These are phyloP conservation scores for Talaromyces islandicus DNA, from an alignment of 2,329 filamentous ascomycete species.

Conservation along the genomic window DNA sequence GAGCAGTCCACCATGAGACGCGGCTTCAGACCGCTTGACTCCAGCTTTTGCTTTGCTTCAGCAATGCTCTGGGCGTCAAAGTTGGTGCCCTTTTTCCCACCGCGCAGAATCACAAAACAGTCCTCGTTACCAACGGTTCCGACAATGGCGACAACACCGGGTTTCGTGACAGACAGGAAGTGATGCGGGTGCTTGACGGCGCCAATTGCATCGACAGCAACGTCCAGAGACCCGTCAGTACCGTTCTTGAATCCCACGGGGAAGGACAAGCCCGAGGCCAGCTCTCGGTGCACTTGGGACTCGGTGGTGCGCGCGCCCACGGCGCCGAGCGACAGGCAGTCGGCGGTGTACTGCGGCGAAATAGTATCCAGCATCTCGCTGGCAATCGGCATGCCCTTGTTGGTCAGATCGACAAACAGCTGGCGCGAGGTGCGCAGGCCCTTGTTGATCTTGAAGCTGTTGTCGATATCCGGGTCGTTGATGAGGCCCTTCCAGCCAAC, in stretches of 20 bases:
- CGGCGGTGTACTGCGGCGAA: conserved; percentile 91
- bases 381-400: conserved; percentile 90
- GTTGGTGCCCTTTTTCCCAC: conserved; percentile 89
- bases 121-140: conserved; percentile 93
- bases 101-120: conserved; percentile 92
- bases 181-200: conserved; percentile 88
- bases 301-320: conserved; percentile 96
- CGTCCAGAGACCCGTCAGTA: conserved; percentile 81
- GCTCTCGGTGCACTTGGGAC: conserved; percentile 88
- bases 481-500: conserved; percentile 99
- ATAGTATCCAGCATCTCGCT: conserved; percentile 98
- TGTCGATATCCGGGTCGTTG: conserved; percentile 97
- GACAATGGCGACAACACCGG: conserved; percentile 89
- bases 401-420: conserved; percentile 87
- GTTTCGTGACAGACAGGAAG: conserved; percentile 96
- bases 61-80: conserved; percentile 80
- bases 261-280: conserved; percentile 91
- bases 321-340: conserved; percentile 84
- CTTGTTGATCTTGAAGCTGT: conserved; percentile 99
- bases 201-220: conserved; percentile 92
- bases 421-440: conserved; percentile 79
- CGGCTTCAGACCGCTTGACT: conserved; percentile 65
- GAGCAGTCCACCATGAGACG: conserved; percentile 97
- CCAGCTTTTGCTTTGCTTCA: conserved; percentile 72
- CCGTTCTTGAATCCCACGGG: conserved; percentile 99